Conservation (phyloP, 495 filamentous ascomycete genomes). For the Pyrenopolyporus hunteri region DNA sequence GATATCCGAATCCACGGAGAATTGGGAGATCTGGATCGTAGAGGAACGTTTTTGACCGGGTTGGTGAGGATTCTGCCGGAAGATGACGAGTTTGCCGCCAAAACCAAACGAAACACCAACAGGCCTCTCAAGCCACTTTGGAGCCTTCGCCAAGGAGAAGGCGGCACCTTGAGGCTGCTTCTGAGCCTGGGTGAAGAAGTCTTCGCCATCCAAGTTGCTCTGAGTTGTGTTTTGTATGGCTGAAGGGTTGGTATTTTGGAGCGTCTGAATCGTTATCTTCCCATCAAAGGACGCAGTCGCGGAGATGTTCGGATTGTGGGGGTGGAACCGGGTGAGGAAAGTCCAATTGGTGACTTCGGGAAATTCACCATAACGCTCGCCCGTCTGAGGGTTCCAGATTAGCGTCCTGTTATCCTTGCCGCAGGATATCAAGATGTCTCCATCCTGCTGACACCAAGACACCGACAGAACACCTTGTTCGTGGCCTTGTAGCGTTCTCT, state of each 20-base stretch:
- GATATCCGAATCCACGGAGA: slow-evolving; percentile 86
- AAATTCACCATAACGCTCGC: slow-evolving; percentile 86
- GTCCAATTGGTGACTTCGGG: slow-evolving; percentile 98
- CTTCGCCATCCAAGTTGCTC: slow-evolving; percentile 79
- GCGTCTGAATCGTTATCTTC: slow-evolving; percentile 87
- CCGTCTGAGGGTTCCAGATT: slow-evolving; percentile 94
- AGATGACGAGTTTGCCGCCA: slow-evolving; percentile 87
- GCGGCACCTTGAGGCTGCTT: slow-evolving; percentile 85
- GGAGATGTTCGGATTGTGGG: slow-evolving; percentile 85
- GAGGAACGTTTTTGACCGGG: slow-evolving; percentile 69
- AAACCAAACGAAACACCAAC: slow-evolving; percentile 93
- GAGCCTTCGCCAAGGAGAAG: slow-evolving; percentile 84
- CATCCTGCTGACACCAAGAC: slow-evolving; percentile 94
- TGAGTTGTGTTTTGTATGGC: slow-evolving; percentile 63
- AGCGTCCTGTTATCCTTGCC: slow-evolving; percentile 97
- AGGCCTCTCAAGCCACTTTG: slow-evolving; percentile 88
- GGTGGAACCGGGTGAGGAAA: slow-evolving; percentile 94
- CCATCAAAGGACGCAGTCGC: slow-evolving; percentile 97
- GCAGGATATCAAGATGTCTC: slow-evolving; percentile 87
- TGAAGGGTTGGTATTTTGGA: slow-evolving; percentile 83
- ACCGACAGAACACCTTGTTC: slow-evolving; percentile 92
- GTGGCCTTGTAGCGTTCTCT: slow-evolving; percentile 84
- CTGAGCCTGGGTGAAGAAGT: slow-evolving; percentile 95
- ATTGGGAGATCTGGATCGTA: slow-evolving; percentile 80
- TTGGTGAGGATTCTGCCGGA: slow-evolving; percentile 63